phyloP scores from a whole-genome alignment of 345 rosid species.

The Diplotaxis tenuifolia region DNA sequence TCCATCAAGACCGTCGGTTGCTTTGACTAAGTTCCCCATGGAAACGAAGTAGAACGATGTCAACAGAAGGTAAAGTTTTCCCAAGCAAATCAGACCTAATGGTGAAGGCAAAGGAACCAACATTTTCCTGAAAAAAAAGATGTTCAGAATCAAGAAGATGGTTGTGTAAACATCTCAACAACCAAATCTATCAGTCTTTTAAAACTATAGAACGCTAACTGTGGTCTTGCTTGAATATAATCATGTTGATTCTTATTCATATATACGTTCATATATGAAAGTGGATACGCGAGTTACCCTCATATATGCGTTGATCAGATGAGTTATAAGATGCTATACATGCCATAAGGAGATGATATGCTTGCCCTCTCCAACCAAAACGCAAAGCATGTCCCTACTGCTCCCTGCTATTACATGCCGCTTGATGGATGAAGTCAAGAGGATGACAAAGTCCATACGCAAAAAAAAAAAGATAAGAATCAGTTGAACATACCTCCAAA shows the following conservation, averaged over 20 bases:
- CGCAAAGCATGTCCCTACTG: conserved; percentile 65
- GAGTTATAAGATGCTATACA: conserved; percentile 95
- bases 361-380: conserved; percentile 70
- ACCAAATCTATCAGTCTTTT: not conserved
- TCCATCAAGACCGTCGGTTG: conserved; percentile 85
- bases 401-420: conserved; percentile 49
- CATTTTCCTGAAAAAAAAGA: conserved; percentile 61
- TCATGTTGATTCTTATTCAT: conserved; percentile 3
- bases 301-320: conserved; percentile 58
- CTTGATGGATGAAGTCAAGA: conserved; percentile 19
- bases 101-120: conserved; percentile 86
- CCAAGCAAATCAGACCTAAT: conserved; percentile 70
- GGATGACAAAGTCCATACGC: not conserved
- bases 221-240: not conserved
- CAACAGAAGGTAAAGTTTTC: conserved; percentile 64
- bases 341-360: conserved; percentile 89
- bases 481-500: conserved; percentile 54
- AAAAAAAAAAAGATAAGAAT: not conserved
- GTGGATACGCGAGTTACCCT: conserved; percentile 64
- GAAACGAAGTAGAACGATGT: conserved; percentile 80
- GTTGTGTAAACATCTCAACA: not conserved
- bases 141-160: not conserved
- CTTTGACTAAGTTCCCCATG: conserved; percentile 72
- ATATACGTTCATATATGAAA: conserved; percentile 39
- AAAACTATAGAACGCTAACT: too few relatives aligned